Evolutionary conservation across 2,329 filamentous ascomycete species (phyloP), one percentile per base, ranked within the genome.

Genomic region (Ceratocystiopsis sp.): DNA sequence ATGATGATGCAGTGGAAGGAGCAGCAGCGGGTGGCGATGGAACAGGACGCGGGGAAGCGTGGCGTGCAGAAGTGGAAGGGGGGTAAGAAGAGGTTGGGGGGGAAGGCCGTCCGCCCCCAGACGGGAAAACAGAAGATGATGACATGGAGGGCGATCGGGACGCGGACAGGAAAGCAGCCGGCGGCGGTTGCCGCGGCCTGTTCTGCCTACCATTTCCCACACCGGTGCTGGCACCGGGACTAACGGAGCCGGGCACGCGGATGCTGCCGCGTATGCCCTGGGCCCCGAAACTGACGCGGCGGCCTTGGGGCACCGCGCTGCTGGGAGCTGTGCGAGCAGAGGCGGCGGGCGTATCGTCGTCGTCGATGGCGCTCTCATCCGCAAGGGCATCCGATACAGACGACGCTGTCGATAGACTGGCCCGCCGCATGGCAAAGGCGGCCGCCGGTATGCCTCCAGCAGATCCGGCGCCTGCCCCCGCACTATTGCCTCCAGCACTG

Each of bases 221-320:
- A 37, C 33, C 42, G 55, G 72, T 75, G 57, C 45, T 35, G n/a
- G 76, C 68, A 57, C 76, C 80, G 54, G 66, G 67, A 54, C 68
- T 68, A 34, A 63, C 62, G 43, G 66, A 63, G 49, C 65, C 65
- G 52, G 78, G 79, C 53, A 83, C 73, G 61, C 78, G 4, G 10
- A 13, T 34, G 33, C 8, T 13, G 33, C 13, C 79, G 53, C 77
- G 72, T 60, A 86, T 68, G 50, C 83, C 83, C 59, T 85, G 76
- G 48, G 81, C 80, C 48, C 89, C 87, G 55, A 94, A 93, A 62
- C 87, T 95, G 67, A 94, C 78, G 46, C 87, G 81, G 52, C 87
- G 80, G 46, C 74, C 74, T 57, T 87, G 89, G 33, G 86, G 84
- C 13, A 3, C 33, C 12, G 33, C 4, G 13, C 81, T 83, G 42